Evolutionary conservation across 441 rosid species (phyloP).

Genomic region (Bocquillonia castaneifolia): DNA sequence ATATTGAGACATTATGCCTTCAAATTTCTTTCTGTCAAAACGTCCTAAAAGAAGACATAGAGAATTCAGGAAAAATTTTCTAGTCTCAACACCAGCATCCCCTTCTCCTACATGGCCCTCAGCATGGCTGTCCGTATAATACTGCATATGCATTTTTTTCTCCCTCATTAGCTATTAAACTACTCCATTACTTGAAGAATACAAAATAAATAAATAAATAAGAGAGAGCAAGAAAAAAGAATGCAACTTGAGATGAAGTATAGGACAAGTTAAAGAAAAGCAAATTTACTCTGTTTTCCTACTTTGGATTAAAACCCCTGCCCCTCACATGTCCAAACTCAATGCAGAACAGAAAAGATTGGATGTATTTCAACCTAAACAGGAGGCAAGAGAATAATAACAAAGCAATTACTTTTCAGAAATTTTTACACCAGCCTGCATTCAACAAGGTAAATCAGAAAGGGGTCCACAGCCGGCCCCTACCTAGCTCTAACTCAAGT

Average conservation of each 20-base stretch:
- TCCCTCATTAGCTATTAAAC: slow-evolving; percentile 28
- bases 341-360: not conserved
- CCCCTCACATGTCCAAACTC: not conserved
- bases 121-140: slow-evolving; percentile 48
- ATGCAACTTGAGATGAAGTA: not conserved
- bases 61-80: slow-evolving; percentile 74
- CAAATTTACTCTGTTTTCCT: not conserved
- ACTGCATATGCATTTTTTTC: slow-evolving; percentile 37
- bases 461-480: too few relatives aligned
- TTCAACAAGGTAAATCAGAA: too few relatives aligned
- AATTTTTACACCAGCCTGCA: too few relatives aligned
- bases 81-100: slow-evolving; percentile 57
- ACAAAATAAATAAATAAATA: not conserved
- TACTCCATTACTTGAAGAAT: slow-evolving; percentile 21
- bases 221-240: not conserved
- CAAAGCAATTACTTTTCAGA: not conserved
- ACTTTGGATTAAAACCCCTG: not conserved
- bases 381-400: not conserved
- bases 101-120: slow-evolving; percentile 42
- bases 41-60: slow-evolving; percentile 93
- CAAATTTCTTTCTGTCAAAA: slow-evolving; percentile 58
- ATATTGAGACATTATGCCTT: slow-evolving; percentile 48
- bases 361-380: not conserved
- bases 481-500: too few relatives aligned
- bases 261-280: not conserved